Evolutionary conservation across 2,329 filamentous ascomycete genomes (phyloP).

Genomic region (Balansia obtecta): DNA sequence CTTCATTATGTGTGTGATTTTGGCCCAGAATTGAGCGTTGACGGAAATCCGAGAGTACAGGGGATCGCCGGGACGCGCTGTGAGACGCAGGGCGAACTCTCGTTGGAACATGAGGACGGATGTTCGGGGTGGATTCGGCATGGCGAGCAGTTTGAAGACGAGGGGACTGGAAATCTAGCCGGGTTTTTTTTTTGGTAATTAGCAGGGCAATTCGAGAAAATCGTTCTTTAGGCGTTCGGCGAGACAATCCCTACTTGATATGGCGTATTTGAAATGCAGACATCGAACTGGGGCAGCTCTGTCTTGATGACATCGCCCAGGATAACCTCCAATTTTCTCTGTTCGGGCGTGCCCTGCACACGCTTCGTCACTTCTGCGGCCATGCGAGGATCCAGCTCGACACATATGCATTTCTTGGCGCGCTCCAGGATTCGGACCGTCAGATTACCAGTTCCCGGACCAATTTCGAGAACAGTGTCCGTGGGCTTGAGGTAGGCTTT

Average conservation of each 20-base stretch:
- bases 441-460: conserved; percentile 79
- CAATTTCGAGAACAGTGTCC: conserved; percentile 82
- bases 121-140: conserved; percentile 67
- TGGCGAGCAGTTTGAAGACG: conserved; percentile 78
- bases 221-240: too few relatives aligned
- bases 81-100: conserved; percentile 83
- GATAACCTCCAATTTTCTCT: conserved; percentile 75
- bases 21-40: conserved; percentile 81
- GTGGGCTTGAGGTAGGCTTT: conserved; percentile 87
- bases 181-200: background rate
- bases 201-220: background rate
- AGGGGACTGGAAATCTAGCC: conserved; percentile 73
- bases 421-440: conserved; percentile 83
- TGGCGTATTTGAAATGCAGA: conserved; percentile 60
- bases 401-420: conserved; percentile 68
- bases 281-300: conserved; percentile 62
- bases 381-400: conserved; percentile 94
- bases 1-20: conserved; percentile 66
- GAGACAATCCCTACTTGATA: conserved; percentile 38
- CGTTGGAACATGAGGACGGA: conserved; percentile 95
- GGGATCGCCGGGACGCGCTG: conserved; percentile 76
- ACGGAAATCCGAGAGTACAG: conserved; percentile 85
- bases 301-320: conserved; percentile 85
- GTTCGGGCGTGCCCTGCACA: conserved; percentile 77
- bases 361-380: conserved; percentile 88